phyloP scores from a whole-genome alignment of 208 protist genomes.

The Leishmania mexicana region DNA sequence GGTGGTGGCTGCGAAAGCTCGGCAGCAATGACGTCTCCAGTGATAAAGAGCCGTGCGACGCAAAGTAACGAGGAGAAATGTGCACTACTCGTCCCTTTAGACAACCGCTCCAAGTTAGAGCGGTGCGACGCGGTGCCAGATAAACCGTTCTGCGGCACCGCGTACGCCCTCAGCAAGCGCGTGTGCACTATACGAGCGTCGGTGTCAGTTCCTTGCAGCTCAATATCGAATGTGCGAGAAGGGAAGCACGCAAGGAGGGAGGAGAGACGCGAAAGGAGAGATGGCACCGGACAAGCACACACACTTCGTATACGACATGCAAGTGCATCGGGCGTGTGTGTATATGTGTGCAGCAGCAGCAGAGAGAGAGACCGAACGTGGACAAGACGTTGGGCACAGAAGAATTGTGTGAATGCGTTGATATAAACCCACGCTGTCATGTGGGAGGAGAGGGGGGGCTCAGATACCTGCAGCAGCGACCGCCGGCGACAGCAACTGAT shows the following conservation, averaged over 20 bases:
- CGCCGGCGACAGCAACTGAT: not conserved
- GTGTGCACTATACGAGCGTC: not conserved
- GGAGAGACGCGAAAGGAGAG: not conserved
- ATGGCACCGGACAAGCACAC: not conserved
- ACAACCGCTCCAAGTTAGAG: not conserved
- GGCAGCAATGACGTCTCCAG: not conserved
- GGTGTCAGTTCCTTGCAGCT: not conserved
- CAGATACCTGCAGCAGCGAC: not conserved
- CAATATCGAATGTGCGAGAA: not conserved
- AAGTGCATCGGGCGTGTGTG: not conserved
- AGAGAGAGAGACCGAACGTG: not conserved
- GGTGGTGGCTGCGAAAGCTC: not conserved
- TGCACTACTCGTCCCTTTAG: not conserved
- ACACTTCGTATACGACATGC: not conserved
- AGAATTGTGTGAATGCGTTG: not conserved
- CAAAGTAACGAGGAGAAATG: not conserved
- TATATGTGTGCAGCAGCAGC: not conserved
- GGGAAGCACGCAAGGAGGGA: not conserved
- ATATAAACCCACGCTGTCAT: not conserved
- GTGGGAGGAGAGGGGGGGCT: not conserved
- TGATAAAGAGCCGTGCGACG: not conserved
- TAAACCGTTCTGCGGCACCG: not conserved
- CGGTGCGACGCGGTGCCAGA: not conserved
- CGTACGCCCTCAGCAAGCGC: not conserved
- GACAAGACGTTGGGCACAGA: not conserved